Evolutionary conservation across 768 basidiomycete genomes (phyloP).

Genomic region (Russula foetens): DNA sequence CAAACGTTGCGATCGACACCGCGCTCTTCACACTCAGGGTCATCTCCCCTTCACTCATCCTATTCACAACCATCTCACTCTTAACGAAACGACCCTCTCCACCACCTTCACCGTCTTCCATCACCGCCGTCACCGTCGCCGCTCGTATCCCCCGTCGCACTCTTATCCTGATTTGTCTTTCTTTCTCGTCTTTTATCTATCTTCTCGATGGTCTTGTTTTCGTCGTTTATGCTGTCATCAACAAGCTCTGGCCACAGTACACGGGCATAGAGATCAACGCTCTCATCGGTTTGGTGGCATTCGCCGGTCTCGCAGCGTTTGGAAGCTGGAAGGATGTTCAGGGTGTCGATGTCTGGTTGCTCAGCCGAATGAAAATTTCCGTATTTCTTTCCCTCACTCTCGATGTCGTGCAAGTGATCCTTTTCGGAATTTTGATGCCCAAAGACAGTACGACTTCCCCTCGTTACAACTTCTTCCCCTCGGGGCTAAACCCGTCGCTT

Average conservation of each 20-base stretch:
- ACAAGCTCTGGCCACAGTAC: conserved; percentile 52
- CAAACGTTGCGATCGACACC: conserved; percentile 20
- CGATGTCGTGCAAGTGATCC: conserved; percentile 51
- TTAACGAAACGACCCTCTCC: conserved; percentile 39
- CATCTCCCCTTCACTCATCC: conserved; percentile 58
- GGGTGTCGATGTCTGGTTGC: conserved; percentile 59
- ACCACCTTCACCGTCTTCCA: conserved; percentile 46
- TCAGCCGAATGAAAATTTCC: conserved; percentile 47
- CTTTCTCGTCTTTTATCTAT: conserved; percentile 63
- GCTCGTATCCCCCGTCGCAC: conserved; percentile 65
- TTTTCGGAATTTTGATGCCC: conserved; percentile 40
- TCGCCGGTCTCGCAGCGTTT: conserved; percentile 62
- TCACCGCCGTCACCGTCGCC: conserved; percentile 71
- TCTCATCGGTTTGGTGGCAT: conserved; percentile 59
- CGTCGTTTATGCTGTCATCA: conserved; percentile 53
- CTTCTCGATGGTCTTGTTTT: conserved; percentile 72
- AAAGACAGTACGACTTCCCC: conserved; percentile 22
- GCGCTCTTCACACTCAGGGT: conserved; percentile 53
- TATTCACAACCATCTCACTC: conserved; percentile 55
- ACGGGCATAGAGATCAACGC: conserved; percentile 64
- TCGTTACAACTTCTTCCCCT: not conserved
- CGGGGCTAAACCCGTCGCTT: not conserved
- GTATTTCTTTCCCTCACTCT: conserved; percentile 45
- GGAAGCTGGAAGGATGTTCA: conserved; percentile 76
- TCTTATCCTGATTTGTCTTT: conserved; percentile 63